Evolutionary conservation across 441 rosid genomes (phyloP).

Genomic region (Codiaeum variegatum): DNA sequence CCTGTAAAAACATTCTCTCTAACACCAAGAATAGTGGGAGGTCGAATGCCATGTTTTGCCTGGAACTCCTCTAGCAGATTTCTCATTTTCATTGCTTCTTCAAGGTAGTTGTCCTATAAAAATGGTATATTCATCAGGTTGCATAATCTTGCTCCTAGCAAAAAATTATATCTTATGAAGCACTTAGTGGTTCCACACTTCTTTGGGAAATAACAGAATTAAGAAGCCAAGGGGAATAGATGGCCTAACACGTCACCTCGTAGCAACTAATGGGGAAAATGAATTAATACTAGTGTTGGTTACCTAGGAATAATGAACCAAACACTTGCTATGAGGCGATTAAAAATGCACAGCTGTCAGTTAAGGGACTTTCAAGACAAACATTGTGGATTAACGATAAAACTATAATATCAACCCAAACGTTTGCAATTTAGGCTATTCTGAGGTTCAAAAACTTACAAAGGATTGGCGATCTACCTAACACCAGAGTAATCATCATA

Average conservation of each 20-base stretch:
- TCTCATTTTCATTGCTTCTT: constrained; percentile 97
- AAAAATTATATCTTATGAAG: neutral
- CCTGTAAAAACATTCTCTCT: constrained; percentile 94
- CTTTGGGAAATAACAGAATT: neutral
- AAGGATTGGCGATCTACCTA: too few relatives aligned
- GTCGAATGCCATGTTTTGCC: constrained; percentile 85
- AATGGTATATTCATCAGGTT: constrained; percentile 13
- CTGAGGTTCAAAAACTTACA: neutral
- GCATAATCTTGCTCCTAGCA: neutral
- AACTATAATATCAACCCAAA: neutral
- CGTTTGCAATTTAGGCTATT: neutral
- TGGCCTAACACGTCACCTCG: neutral
- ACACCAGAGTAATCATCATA: neutral
- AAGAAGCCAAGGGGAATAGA: neutral
- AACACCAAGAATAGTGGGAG: constrained; percentile 93
- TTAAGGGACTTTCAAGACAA: neutral
- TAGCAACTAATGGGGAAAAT: neutral
- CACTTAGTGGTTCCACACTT: neutral
- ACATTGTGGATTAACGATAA: neutral
- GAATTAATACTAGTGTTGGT: neutral
- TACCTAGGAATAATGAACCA: neutral
- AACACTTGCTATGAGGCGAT: neutral
- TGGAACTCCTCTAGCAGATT: constrained; percentile 92
- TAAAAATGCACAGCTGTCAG: neutral
- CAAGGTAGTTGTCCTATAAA: constrained; percentile 82